Base-by-base conservation (phyloP, 768 basidiomycete species). In the Tricholoma furcatifolium region DNA sequence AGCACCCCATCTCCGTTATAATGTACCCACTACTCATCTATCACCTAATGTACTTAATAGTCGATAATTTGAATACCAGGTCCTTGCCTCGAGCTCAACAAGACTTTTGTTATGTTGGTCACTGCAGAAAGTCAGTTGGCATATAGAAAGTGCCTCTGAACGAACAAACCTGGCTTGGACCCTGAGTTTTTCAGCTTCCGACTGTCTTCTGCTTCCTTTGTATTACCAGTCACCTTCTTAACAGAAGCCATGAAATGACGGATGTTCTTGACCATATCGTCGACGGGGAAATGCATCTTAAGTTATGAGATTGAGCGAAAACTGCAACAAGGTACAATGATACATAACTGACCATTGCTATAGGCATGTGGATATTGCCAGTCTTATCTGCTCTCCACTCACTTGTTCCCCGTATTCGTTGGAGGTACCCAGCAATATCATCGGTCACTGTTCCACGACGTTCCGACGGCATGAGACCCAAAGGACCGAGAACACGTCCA, bases 381-480 rank as follows among this genome's bases (percentile, higher is more conserved):
- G 77, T 69, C 65, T 88, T 87, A 71, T 97, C 93, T 8, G 91
- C 92, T 70, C 86, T 91, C 93, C 96, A 99, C 65, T 98, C 94
- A 42, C 87, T 84, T 4, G 87, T 85, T 11, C 91, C 92, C 51
- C 84, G 81, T 32, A 96, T 79, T 44, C 83, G 82, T 60, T 82
- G 78, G 51, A 99, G 84, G 58, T 89, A 95, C 11, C 84, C 84
- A 12, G 78, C 85, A 38, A 98, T 77, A 54, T 98, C 92, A 45
- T 93, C 90, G 1, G 92, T 91, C 17, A 98, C 96, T 1, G 95
- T 95, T 4, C 97, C 97, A 52, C 94, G 81, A 67, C 94, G 85
- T 56, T 88, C 91, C 6, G 91, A 89, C 10, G 97, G 97, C 95
- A 99, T 97, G 41, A 98, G 73, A 51, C 96, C 96, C 47, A 91